Base-by-base conservation (phyloP, 805 yeast genomes). In the Scheffersomyces amazonensis region DNA sequence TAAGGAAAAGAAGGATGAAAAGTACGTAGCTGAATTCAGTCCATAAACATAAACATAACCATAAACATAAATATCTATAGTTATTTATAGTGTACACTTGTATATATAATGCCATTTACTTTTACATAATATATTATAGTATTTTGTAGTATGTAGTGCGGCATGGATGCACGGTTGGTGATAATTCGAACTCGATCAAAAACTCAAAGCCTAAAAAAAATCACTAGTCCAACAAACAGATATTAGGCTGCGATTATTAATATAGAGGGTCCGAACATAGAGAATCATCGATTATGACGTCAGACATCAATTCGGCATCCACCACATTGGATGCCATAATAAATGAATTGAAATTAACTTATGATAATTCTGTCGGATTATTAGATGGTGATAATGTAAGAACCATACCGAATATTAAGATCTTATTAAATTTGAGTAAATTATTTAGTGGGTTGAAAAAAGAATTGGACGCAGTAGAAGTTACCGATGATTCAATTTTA, bases 351-450 rank as follows among this genome's bases (percentile, higher is more conserved):
- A 66, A 71, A 33, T 56, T 83, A 37, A 61, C 75, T 1, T 83
- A 77, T 51, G 86, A 82, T 49, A 64, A 74, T 4, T 75, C 77
- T 28, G 64, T 75, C 13, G 89, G 89, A 1, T 57, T 76, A 36
- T 58, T 83, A 17, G 80, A 73, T 46, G 90, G 90, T 0, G 81
- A 77, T 15, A 51, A 70, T 5, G 65, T 76, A 0, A 61, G 73
- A 20, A 60, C 56, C 20, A 49, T 64, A 1, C 69, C 75, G 5
- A 59, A 66, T 16, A 75, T 65, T 16, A 69, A 69, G 39, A 58
- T 69, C 4, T 54, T 79, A 28, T 54, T 62, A 12, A 76, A 76
- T 39, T 52, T 78, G 42, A 66, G 64, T 49, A 66, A 67, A 50
- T 52, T 68, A n/a, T 50, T 76, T 16, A 60, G 55, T 11, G 69